A percentile compares a stretch with the other conserved stretches of the same genome.
Evolutionary conservation across 495 filamentous ascomycete species (phyloP).

Genomic region (Annulohypoxylon maeteangense): DNA sequence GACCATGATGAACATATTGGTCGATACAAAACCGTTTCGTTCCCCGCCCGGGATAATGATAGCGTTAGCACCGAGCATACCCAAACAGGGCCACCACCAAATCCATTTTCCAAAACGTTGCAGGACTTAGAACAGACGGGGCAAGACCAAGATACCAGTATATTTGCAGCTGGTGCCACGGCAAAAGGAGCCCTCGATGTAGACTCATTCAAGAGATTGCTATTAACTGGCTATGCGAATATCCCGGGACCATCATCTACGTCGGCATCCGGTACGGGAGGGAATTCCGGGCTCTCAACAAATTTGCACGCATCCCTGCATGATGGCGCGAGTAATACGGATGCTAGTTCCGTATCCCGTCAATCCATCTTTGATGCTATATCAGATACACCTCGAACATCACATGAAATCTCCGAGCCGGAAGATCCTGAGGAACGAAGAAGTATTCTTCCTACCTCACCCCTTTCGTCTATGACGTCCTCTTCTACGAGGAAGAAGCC

Average conservation of each 20-base stretch:
- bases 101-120: slow-evolving; percentile 63
- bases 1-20: slow-evolving; percentile 41
- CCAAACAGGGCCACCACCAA: slow-evolving; percentile 50
- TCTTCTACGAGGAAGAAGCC: slow-evolving; percentile 51
- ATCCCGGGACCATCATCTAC: slow-evolving; percentile 29
- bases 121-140: slow-evolving; percentile 54
- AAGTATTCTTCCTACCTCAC: slow-evolving; percentile 49
- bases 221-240: slow-evolving; percentile 67
- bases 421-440: slow-evolving; percentile 54
- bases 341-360: slow-evolving; percentile 59
- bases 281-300: neutral
- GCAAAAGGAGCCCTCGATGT: slow-evolving; percentile 65
- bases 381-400: slow-evolving; percentile 60
- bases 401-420: slow-evolving; percentile 56
- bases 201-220: slow-evolving; percentile 67
- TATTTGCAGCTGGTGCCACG: slow-evolving; percentile 30
- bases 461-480: slow-evolving; percentile 34
- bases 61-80: slow-evolving; percentile 1
- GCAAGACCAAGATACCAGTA: slow-evolving; percentile 26
- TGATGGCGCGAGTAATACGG: slow-evolving; percentile 60
- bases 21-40: slow-evolving; percentile 40
- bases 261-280: slow-evolving; percentile 12
- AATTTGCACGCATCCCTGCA: slow-evolving; percentile 26
- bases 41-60: slow-evolving; percentile 14
- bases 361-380: slow-evolving; percentile 57